Base-by-base conservation (phyloP, 2,329 filamentous ascomycete species). In the Nectriaceae sp. region DNA sequence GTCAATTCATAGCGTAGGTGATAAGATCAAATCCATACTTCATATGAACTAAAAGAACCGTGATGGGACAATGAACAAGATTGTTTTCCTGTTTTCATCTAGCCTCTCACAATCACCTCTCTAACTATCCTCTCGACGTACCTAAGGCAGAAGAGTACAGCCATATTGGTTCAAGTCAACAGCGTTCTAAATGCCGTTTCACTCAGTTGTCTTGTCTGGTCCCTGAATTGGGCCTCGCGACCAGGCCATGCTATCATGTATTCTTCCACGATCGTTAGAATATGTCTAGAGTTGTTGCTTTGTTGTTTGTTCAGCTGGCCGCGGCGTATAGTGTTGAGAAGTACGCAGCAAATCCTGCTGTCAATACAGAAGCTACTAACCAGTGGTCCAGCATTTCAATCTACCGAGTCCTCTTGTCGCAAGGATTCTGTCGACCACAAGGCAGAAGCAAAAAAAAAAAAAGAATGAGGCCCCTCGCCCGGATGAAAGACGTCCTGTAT, bases 121-220 rank as follows among this genome's bases (percentile, higher is more conserved):
- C 20, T 42, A 24, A 29, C n/a, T n/a, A n/a, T n/a, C n/a, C n/a
- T 4, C 8, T 21, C 21, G 38, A 37, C 26, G 2, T 21, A 21
- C 13, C 35, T 26, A 37, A 31, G 24, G 24, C 24, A 29, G 13
- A 13, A 6, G 37, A 6, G 8, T 11, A 8, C 39, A 47, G 11
- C 26, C 44, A 1, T 4, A 20, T n/a, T 46, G 8, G 37, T 29
- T 15, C 11, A 42, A 18, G 15, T 47, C 39, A 13, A 42, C 20
- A 15, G 20, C 44, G 39, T 42, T 47, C 16, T 31, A 47, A 15
- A 47, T 47, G 20, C 39, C 44, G 18, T 36, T 24, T 21, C 39
- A 21, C 11, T 41, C 21, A 8, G 2, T 6, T 11, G 15, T 6
- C 6, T 13, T 13, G 22, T 16, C 33, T 5, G n/a, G 11, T 37